phyloP scores from a whole-genome alignment of 768 basidiomycete genomes.

The Suillus subaureus region DNA sequence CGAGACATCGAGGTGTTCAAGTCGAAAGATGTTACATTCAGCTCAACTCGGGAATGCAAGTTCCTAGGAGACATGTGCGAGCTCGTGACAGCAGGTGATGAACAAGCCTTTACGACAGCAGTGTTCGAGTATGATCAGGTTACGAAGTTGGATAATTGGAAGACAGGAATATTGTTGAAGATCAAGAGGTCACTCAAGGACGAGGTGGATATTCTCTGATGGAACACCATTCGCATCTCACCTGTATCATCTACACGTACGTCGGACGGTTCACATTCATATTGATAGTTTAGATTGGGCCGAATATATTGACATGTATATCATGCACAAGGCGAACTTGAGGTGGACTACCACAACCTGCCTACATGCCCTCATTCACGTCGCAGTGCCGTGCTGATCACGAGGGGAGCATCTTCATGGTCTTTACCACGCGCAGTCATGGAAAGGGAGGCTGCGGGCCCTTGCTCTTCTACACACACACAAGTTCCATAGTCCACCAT shows the following conservation, averaged over 20 bases:
- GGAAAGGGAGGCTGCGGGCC: neutral
- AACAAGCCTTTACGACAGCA: slow-evolving; percentile 76
- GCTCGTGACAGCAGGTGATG: slow-evolving; percentile 71
- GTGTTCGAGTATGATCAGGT: slow-evolving; percentile 93
- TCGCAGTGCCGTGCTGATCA: neutral
- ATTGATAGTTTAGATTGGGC: neutral
- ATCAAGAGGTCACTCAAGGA: slow-evolving; percentile 82
- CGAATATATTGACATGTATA: slow-evolving; percentile 3
- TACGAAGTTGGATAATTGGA: slow-evolving; percentile 94
- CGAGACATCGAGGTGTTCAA: slow-evolving; percentile 79
- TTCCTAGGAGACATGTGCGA: slow-evolving; percentile 79
- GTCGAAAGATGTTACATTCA: slow-evolving; percentile 83
- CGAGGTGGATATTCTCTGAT: slow-evolving; percentile 42
- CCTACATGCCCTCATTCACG: neutral
- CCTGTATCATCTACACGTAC: neutral
- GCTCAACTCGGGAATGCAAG: slow-evolving; percentile 89
- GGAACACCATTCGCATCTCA: neutral
- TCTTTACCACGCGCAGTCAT: neutral
- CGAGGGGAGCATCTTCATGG: too few species aligned
- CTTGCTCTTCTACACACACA: neutral
- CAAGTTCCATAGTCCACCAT: neutral
- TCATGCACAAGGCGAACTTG: neutral
- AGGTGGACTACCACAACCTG: neutral
- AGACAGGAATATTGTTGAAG: slow-evolving; percentile 86
- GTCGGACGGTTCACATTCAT: neutral